Evolutionary conservation across 768 basidiomycete genomes (phyloP).

Genomic region (Pleurotus sapidus): DNA sequence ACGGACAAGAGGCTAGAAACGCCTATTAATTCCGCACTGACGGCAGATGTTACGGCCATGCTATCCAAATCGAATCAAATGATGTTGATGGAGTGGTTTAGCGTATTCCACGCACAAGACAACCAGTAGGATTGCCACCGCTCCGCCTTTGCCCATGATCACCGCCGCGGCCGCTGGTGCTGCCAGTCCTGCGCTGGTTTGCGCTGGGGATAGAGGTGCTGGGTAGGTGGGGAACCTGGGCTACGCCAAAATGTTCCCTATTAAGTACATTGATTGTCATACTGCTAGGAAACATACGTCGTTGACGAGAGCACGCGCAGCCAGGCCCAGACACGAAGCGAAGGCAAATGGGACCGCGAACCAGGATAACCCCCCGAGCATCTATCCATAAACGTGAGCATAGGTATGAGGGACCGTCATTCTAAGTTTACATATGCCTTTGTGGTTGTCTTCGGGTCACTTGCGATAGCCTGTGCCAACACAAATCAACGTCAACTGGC

Average conservation of each 20-base stretch:
- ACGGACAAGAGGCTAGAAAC: conserved; percentile 41
- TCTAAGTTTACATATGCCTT: conserved; percentile 41
- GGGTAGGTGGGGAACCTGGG: conserved; percentile 55
- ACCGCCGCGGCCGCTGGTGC: conserved; percentile 44
- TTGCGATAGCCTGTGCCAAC: conserved; percentile 42
- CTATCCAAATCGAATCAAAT: conserved; percentile 11
- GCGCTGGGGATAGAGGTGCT: conserved; percentile 32
- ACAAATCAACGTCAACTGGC: background rate
- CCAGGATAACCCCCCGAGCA: conserved; percentile 59
- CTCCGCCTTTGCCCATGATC: conserved; percentile 43
- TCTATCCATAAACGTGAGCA: conserved; percentile 22
- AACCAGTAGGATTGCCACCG: conserved; percentile 39
- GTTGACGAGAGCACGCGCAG: conserved; percentile 31
- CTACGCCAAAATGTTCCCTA: conserved; percentile 18
- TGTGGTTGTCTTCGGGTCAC: conserved; percentile 46
- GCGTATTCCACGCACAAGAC: conserved; percentile 27
- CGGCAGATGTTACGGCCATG: conserved; percentile 47
- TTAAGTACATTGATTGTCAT: background rate
- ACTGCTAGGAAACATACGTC: conserved; percentile 18
- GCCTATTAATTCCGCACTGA: conserved; percentile 43
- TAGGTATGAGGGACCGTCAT: background rate
- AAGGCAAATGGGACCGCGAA: conserved; percentile 53
- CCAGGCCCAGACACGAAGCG: conserved; percentile 44
- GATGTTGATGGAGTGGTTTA: background rate
- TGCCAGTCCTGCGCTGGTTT: conserved; percentile 41